Conservation (phyloP, 352 stramenopile genomes). For the Phytopythium vexans region DNA sequence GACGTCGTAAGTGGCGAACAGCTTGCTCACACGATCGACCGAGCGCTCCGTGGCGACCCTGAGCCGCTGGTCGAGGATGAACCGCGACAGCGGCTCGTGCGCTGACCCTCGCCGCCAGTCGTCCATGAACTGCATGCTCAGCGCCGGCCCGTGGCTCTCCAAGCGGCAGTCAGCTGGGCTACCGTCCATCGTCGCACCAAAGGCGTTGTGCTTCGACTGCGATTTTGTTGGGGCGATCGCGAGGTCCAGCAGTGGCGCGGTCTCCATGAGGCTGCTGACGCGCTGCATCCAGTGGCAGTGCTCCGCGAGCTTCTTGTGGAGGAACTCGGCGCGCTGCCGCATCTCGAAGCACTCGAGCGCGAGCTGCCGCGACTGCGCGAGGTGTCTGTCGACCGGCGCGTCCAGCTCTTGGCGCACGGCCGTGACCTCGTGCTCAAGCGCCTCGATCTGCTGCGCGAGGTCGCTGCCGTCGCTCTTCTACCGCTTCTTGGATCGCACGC, state of each 20-base stretch:
- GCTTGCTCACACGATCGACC: conserved; percentile 24
- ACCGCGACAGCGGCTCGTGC: conserved; percentile 15
- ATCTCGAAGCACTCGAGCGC: conserved; percentile 25
- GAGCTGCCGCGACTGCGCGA: not conserved
- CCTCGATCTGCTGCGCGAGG: not conserved
- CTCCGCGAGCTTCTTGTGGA: conserved; percentile 45
- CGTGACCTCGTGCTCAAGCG: not conserved
- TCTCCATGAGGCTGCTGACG: conserved; percentile 44
- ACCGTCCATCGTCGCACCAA: too few relatives aligned
- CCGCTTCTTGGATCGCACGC: not conserved
- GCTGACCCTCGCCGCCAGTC: conserved; percentile 18
- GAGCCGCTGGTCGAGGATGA: conserved; percentile 34
- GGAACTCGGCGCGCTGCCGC: conserved; percentile 25
- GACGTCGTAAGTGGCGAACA: conserved; percentile 31
- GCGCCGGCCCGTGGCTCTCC: not conserved
- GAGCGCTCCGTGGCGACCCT: conserved; percentile 16
- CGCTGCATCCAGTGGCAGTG: conserved; percentile 47
- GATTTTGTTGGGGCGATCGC: conserved; percentile 4
- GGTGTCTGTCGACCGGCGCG: not conserved
- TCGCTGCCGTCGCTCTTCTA: not conserved
- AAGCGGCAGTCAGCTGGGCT: too few relatives aligned
- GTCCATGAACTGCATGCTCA: conserved; percentile 17
- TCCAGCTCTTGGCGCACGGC: not conserved
- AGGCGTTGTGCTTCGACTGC: conserved; percentile 1
- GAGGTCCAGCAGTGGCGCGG: conserved; percentile 44